These are phyloP conservation scores for Melanogaster broomeanus DNA, from an alignment of 768 basidiomycete species.

Conservation along the genomic window DNA sequence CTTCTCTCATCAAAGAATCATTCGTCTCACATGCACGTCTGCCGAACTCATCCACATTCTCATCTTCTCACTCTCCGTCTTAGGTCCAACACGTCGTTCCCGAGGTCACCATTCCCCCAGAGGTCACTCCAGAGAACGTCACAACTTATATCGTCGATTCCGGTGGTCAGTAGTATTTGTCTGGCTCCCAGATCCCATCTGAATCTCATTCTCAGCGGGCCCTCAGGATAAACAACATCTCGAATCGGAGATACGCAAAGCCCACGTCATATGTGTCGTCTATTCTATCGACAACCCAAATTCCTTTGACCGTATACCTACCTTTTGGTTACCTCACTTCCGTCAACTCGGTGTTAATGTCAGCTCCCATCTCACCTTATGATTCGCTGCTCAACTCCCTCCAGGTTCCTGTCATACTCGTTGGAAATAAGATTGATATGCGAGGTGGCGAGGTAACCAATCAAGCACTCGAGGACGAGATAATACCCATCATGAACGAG, in stretches of 20 bases:
- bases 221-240: constrained; percentile 86
- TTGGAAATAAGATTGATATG: constrained; percentile 98
- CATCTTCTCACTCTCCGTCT: constrained; percentile 1
- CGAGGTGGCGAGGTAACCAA: constrained; percentile 93
- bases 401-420: constrained; percentile 93
- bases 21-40: constrained; percentile 81
- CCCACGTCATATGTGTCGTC: constrained; percentile 97
- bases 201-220: constrained; percentile 54
- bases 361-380: constrained; percentile 23
- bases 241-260: constrained; percentile 93
- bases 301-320: constrained; percentile 96
- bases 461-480: constrained; percentile 91
- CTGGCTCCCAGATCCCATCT: constrained; percentile 3
- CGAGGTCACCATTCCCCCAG: constrained; percentile 97
- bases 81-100: constrained; percentile 95
- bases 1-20: constrained; percentile 94
- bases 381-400: constrained; percentile 6
- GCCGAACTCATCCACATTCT: neutral
- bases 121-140: constrained; percentile 96
- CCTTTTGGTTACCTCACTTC: constrained; percentile 96
- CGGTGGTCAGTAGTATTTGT: constrained; percentile 62
- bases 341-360: constrained; percentile 95
- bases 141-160: constrained; percentile 98
- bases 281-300: constrained; percentile 96
- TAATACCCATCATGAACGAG: constrained; percentile 96